Evolutionary conservation across 352 stramenopile genomes (phyloP).

Genomic region (Bremia lactucae): DNA sequence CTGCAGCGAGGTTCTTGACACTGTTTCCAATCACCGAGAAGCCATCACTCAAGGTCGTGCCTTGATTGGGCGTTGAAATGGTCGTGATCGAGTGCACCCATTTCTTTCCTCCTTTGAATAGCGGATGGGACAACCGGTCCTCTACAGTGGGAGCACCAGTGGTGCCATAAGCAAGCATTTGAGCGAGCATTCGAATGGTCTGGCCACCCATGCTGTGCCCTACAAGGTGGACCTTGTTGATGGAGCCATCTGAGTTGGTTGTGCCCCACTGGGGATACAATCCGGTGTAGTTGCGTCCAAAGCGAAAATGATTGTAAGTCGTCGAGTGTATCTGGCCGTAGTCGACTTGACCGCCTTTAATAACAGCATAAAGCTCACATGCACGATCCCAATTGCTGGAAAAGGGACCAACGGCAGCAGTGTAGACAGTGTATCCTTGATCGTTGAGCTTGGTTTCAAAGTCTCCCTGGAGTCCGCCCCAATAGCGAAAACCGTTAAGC

Average conservation of each 20-base stretch:
- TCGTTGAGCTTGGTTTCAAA: constrained; percentile 26
- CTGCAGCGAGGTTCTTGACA: constrained; percentile 22
- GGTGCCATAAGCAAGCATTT: constrained; percentile 41
- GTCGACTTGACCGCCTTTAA: constrained; percentile 46
- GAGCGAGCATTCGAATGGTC: constrained; percentile 64
- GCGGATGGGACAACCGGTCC: constrained; percentile 15
- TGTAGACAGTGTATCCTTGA: constrained; percentile 40
- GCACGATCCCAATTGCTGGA: constrained; percentile 56
- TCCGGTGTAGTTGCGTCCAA: constrained; percentile 37
- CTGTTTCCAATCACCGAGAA: constrained; percentile 30
- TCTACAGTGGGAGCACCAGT: constrained; percentile 28
- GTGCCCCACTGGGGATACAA: constrained; percentile 51
- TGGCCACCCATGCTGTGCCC: constrained; percentile 76
- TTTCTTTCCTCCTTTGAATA: constrained; percentile 44
- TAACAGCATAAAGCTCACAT: constrained; percentile 50
- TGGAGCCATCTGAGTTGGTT: constrained; percentile 26
- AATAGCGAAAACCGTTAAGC: constrained; percentile 39
- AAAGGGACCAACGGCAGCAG: constrained; percentile 39
- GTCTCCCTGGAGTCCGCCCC: constrained; percentile 36
- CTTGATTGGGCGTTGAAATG: constrained; percentile 49
- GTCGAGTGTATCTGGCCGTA: constrained; percentile 41
- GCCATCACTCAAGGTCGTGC: constrained; percentile 35
- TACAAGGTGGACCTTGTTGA: constrained; percentile 60
- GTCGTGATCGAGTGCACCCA: constrained; percentile 69
- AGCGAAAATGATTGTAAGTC: constrained; percentile 25